These are phyloP conservation scores for Rubia yunnanensis DNA, from an alignment of 257 asterid genomes.

Conservation along the genomic window DNA sequence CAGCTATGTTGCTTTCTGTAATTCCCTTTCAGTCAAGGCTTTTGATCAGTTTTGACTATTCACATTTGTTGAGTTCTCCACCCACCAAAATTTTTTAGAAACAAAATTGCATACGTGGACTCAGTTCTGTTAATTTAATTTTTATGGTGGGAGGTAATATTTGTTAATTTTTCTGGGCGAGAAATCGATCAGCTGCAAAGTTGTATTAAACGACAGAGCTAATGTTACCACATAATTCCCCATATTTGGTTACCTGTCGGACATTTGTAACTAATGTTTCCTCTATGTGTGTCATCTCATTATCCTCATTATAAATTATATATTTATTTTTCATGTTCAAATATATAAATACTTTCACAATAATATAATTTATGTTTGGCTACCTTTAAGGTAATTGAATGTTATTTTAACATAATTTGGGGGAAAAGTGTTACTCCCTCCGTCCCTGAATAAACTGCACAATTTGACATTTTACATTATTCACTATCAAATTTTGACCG, in stretches of 20 bases:
- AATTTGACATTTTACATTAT: too few relatives aligned
- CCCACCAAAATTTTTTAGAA: background rate
- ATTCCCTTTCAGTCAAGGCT: slow-evolving; percentile 15
- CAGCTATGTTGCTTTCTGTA: slow-evolving; percentile 1
- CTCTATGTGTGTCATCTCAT: background rate
- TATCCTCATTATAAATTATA: too few relatives aligned
- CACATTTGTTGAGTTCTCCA: background rate
- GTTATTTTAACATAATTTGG: too few relatives aligned
- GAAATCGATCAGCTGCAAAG: background rate
- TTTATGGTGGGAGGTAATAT: background rate
- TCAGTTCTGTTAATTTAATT: background rate
- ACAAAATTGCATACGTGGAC: slow-evolving; percentile 1
- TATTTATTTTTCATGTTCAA: background rate
- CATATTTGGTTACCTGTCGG: background rate
- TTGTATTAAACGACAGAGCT: background rate
- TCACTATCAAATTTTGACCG: too few relatives aligned
- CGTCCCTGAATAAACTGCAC: too few relatives aligned
- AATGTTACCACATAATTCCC: background rate
- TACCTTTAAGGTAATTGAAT: too few relatives aligned
- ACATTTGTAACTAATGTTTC: background rate
- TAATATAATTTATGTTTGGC: too few relatives aligned
- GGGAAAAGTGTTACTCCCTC: too few relatives aligned
- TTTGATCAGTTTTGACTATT: slow-evolving; percentile 8
- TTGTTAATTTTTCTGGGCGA: background rate
- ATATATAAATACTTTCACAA: too few relatives aligned